Conservation (phyloP, 345 rosid species). For the Citrus reticulata region DNA sequence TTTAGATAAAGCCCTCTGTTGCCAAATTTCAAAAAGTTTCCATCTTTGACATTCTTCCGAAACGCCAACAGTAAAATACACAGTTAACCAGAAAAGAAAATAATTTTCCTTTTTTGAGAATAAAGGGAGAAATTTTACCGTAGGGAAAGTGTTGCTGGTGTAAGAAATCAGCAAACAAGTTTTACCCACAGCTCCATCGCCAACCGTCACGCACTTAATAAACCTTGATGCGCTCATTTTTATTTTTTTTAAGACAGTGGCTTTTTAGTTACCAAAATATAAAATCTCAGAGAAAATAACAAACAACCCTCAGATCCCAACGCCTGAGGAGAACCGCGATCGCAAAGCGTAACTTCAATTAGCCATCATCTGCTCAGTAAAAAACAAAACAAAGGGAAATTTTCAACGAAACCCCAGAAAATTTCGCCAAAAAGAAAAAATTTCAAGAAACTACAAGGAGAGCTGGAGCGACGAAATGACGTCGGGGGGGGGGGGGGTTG, state of each 20-base stretch:
- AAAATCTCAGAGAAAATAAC: background rate
- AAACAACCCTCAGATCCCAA: constrained; percentile 31
- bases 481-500: too few relatives aligned
- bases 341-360: constrained; percentile 21
- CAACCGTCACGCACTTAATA: constrained; percentile 87
- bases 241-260: background rate
- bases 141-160: constrained; percentile 84
- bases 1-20: background rate
- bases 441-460: background rate
- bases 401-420: constrained; percentile 8
- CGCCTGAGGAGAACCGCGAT: constrained; percentile 25
- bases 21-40: background rate
- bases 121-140: constrained; percentile 34
- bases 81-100: background rate
- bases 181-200: constrained; percentile 89
- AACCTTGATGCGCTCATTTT: constrained; percentile 81
- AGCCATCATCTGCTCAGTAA: constrained; percentile 31
- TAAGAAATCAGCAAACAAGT: constrained; percentile 84
- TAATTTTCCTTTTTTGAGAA: background rate
- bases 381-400: constrained; percentile 4
- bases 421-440: background rate
- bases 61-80: background rate
- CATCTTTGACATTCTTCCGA: background rate
- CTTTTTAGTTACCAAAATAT: background rate
- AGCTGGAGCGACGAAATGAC: background rate